Base-by-base conservation (phyloP, 805 yeast genomes). In the Lachancea lanzarotensis region DNA sequence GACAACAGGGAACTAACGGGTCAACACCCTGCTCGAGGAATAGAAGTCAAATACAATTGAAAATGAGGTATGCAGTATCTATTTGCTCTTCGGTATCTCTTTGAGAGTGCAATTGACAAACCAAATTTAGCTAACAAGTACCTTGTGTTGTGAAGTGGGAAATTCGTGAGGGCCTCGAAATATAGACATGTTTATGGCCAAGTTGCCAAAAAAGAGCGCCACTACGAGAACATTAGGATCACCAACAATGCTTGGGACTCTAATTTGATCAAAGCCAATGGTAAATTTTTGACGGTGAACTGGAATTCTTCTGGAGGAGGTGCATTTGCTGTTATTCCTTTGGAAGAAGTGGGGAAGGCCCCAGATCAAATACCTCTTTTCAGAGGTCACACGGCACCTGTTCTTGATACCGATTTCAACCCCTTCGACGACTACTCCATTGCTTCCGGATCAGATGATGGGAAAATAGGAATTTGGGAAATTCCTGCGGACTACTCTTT, bases 251-350 rank as follows among this genome's bases (percentile, higher is more conserved):
- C 98, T 1, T 93, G 96, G 86, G 99, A 93, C 66, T 85, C 96
- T 42, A 91, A 91, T 65, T 73, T 93, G 52, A 76, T 93, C 53
- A 81, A 88, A 66, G 78, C 85, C 52, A 93, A 93, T 63, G 91
- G 96, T 32, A 82, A 84, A 63, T 93, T 78, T 58, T 66, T 93
- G 35, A 75, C 96, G 1, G 83, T 89, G 52, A 89, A 87, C 63
- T 89, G 96, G 96, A 88, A 86, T 47, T 74, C 96, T 27, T 83
- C 95, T 10, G 98, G 98, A 34, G 98, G 98, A 51, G 99, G 99
- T 43, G 95, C 98, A 0, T 90, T 93, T 71, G 96, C 96, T 1
- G 85, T 95, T 11, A 80, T 93, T 48, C 98, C 98, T 2, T 70
- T 87, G 20, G 62, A 64, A 8, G 96, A 91, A 64, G 82, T 79